Base-by-base conservation (phyloP, 495 filamentous ascomycete genomes). In the Parachaetomium inaequale region DNA sequence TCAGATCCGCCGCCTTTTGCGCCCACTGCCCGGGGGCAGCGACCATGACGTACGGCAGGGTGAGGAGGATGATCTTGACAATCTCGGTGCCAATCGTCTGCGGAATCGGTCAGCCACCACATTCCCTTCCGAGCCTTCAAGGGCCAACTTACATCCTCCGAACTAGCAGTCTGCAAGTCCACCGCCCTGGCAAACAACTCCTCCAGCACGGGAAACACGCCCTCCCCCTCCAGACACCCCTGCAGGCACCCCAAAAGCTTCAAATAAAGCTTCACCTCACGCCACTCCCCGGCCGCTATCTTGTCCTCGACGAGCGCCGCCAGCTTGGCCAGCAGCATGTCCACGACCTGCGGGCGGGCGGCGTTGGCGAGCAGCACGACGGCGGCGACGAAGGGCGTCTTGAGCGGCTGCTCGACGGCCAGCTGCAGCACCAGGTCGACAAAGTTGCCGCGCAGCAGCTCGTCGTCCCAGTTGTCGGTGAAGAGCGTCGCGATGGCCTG, bases 31-130 rank as follows among this genome's bases (percentile, higher is more conserved):
- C 83, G 47, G 78, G 78, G 14, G 88, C 84, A 2, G 90, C 87
- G 43, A 87, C 84, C 79, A 97, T 86, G 40, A 93, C 80, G 73
- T 97, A 99, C 7, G 94, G 93, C 61, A 98, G 88, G 0, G 92
- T 94, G 43, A 96, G 84, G 42, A 97, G 83, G 59, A 97, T 95
- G 65, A 97, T 90, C 75, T 97, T 97, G 70, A 96, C 91, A 47
- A 99, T 82, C 75, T 98, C 94, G 34, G 86, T 81, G n/a, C 87
- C 87, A 61, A 99, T 80, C 2, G 92, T 90, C 79, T 82, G 61
- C 29, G n/a, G 8, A 40, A 45, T 1, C 29, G 52, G 63, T 72
- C 45, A 74, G 64, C 58, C 14, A 56, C 50, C 0, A 8, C 31
- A 42, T 43, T 38, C 7, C 63, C 40, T 21, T 2, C 23, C 1